Conservation (phyloP, 805 yeast genomes). For the Schizosaccharomyces osmophilus region DNA sequence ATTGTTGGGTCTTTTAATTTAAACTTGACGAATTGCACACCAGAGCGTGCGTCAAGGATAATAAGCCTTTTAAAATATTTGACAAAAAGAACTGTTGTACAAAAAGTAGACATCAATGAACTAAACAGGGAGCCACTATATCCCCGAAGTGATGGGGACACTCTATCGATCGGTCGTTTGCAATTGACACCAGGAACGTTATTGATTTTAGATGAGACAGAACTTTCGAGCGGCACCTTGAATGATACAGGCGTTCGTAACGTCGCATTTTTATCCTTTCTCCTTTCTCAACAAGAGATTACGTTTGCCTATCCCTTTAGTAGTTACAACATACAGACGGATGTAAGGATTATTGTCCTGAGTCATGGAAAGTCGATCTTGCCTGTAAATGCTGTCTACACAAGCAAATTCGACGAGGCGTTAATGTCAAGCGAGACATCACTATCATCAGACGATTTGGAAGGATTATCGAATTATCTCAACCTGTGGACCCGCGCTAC, state of each 20-base stretch:
- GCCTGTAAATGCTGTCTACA: background rate
- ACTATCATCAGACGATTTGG: background rate
- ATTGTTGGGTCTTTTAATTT: background rate
- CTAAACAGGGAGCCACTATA: background rate
- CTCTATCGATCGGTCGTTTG: background rate
- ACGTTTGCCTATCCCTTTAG: slow-evolving; percentile 1
- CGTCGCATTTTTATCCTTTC: background rate
- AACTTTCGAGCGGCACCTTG: background rate
- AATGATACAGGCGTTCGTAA: slow-evolving; percentile 1
- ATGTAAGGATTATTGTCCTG: background rate
- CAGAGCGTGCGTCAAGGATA: background rate
- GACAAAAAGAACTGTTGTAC: background rate
- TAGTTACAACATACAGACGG: background rate
- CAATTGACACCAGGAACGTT: background rate
- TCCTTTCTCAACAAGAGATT: background rate
- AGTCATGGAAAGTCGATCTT: background rate
- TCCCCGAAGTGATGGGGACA: slow-evolving; percentile 1
- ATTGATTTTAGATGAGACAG: background rate
- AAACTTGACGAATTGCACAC: background rate
- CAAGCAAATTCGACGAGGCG: background rate
- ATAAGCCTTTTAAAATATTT: background rate
- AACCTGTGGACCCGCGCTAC: background rate
- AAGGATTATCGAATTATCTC: background rate
- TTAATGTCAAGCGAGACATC: background rate
- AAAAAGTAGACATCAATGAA: background rate